phyloP scores from a whole-genome alignment of 352 stramenopile genomes.

The Halophytophthora batemanensis region DNA sequence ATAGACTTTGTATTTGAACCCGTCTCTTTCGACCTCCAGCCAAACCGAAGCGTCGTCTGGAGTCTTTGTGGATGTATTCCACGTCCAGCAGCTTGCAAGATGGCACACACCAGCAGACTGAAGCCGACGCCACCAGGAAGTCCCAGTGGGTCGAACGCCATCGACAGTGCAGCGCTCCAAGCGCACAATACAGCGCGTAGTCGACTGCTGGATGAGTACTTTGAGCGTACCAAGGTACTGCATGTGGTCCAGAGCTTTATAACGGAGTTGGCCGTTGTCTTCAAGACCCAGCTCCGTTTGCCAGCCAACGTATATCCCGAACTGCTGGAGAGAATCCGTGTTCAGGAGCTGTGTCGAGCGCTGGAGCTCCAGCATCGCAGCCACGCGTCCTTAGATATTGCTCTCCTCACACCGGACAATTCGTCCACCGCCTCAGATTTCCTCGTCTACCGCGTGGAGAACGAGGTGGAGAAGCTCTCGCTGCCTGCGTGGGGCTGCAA shows the following conservation, averaged over 20 bases:
- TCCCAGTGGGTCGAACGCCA: background rate
- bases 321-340: slow-evolving; percentile 29
- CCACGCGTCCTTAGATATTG: slow-evolving; percentile 7
- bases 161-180: slow-evolving; percentile 10
- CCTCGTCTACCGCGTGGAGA: slow-evolving; percentile 18
- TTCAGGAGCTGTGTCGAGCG: slow-evolving; percentile 28
- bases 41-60: slow-evolving; percentile 15
- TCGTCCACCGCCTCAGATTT: slow-evolving; percentile 1
- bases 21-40: too few relatives aligned
- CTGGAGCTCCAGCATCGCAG: slow-evolving; percentile 9
- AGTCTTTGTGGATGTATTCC: background rate
- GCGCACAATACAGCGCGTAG: slow-evolving; percentile 22
- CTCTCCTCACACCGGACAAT: slow-evolving; percentile 13
- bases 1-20: slow-evolving; percentile 36
- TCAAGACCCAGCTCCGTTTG: slow-evolving; percentile 25
- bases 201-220: slow-evolving; percentile 40
- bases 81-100: slow-evolving; percentile 3
- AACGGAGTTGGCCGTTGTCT: slow-evolving; percentile 20
- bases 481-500: slow-evolving; percentile 27
- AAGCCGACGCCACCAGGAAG: background rate
- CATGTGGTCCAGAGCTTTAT: slow-evolving; percentile 33
- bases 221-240: slow-evolving; percentile 34
- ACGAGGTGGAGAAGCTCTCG: slow-evolving; percentile 17
- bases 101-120: slow-evolving; percentile 8
- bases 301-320: slow-evolving; percentile 35